Percentiles rank a stretch among this genome's conserved stretches.
phyloP scores from a whole-genome alignment of 2,329 filamentous ascomycete genomes.

The Dactylellina sp. region DNA sequence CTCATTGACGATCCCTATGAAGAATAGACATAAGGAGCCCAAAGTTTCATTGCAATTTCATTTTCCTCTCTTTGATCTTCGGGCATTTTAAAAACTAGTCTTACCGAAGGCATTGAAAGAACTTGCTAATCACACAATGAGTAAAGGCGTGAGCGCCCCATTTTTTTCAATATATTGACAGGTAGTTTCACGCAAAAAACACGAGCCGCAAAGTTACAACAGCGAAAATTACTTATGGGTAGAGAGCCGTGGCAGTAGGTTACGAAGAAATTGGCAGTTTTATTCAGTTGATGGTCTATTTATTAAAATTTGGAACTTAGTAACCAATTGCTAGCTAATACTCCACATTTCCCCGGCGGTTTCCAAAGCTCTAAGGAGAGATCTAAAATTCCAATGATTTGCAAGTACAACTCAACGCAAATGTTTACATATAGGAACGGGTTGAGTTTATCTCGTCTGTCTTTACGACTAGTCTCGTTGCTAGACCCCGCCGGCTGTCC shows the following conservation, averaged over 20 bases:
- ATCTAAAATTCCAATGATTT: slow-evolving; percentile 5
- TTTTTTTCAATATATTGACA: too few relatives aligned
- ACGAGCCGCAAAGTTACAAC: background rate
- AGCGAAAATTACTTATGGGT: slow-evolving; percentile 7
- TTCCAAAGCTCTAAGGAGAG: slow-evolving; percentile 1
- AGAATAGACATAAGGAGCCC: slow-evolving; percentile 10
- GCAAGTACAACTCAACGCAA: slow-evolving; percentile 1
- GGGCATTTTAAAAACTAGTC: slow-evolving; percentile 14
- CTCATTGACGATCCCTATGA: slow-evolving; percentile 15
- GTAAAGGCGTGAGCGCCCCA: too few relatives aligned
- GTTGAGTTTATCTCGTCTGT: too few relatives aligned
- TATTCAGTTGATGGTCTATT: slow-evolving; percentile 8
- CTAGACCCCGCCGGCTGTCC: too few relatives aligned
- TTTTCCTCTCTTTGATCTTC: slow-evolving; percentile 5
- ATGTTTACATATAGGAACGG: too few relatives aligned
- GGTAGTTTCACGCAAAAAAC: too few relatives aligned
- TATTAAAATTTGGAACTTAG: slow-evolving; percentile 7
- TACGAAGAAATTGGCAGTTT: slow-evolving; percentile 3
- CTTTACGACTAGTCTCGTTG: too few relatives aligned
- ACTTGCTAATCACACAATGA: too few relatives aligned
- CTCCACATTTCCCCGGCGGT: background rate
- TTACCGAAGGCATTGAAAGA: slow-evolving; percentile 5
- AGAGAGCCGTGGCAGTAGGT: slow-evolving; percentile 5
- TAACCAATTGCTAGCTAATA: slow-evolving; percentile 4
- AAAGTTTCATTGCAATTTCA: slow-evolving; percentile 6